Evolutionary conservation across 1,284 basidiomycete genomes (phyloP), one percentile per base, ranked within the genome.

Genomic region (Peniophora sp.): DNA sequence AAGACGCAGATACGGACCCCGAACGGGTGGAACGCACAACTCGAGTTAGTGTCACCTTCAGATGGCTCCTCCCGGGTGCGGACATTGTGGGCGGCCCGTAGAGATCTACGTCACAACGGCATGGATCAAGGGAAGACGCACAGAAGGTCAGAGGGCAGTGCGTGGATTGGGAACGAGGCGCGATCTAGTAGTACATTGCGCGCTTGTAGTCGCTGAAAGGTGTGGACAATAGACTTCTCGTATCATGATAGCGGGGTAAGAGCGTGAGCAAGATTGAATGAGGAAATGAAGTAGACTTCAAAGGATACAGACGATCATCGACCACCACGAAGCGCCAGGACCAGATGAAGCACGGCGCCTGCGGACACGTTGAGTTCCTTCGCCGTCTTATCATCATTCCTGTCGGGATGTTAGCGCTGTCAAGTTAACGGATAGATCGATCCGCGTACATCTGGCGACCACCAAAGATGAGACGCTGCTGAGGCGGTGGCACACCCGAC

Each of bases 401-500:
- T 86, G 56, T n/a, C 3, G 46, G 27, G 27, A 32, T 32, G 27
- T 32, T 12, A 32, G 47, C 24, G 10, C 11, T 51, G n/a, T 14
- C 17, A 47, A 11, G 49, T 17, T 36, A 2, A 37, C 39, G 3
- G n/a, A 24, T 24, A 22, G 20, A 47, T 24, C 35, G 39, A 44
- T 47, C 35, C 18, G 78, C 92, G 66, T 62, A 97, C 97, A 99
- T 89, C 64, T 97, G 96, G 67, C 96, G 85, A 44, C 97, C 97
- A 61, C 83, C 73, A 67, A 90, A 98, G 67, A 99, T 99, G 61
- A 99, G 71, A 54, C 97, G 83, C 68, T 99, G 97, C 69, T 99
- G 97, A 37, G 80, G 90, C 54, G 97, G 96, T 15, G 97, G 97
- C 47, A 99, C 97, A 62, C 96, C 97, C 39, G 95, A 96, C 71